These are phyloP conservation scores for Jasminum sambac DNA, from an alignment of 257 asterid genomes.

Conservation along the genomic window DNA sequence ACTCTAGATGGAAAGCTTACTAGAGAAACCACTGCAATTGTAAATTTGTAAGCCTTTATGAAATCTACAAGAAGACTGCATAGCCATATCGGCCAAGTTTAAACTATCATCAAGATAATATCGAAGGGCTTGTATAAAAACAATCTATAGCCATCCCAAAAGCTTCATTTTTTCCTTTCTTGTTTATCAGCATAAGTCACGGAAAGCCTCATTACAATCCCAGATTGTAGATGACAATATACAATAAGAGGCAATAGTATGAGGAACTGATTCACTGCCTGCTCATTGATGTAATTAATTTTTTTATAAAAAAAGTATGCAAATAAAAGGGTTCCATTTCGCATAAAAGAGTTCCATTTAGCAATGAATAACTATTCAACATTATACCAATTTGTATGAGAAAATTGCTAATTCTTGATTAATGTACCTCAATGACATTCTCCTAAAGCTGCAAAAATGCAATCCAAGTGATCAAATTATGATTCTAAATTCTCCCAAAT, in stretches of 20 bases:
- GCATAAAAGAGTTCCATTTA: background rate
- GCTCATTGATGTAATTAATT: too few relatives aligned
- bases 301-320: constrained; percentile 10
- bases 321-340: background rate
- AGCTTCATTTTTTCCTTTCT: background rate
- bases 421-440: constrained; percentile 28
- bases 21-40: background rate
- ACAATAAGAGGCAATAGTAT: too few relatives aligned
- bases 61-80: background rate
- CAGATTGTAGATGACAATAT: too few relatives aligned
- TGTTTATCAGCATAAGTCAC: background rate
- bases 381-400: constrained; percentile 19
- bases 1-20: background rate
- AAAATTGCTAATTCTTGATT: constrained; percentile 18
- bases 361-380: constrained; percentile 30
- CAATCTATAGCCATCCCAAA: background rate
- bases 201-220: too few relatives aligned
- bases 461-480: constrained; percentile 11
- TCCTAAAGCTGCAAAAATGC: background rate
- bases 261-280: too few relatives aligned
- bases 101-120: background rate
- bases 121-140: background rate
- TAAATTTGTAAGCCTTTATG: background rate
- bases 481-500: constrained; percentile 9
- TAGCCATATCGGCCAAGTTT: background rate